Conservation (phyloP, 306 rosid genomes). For the Vigna unguiculata region DNA sequence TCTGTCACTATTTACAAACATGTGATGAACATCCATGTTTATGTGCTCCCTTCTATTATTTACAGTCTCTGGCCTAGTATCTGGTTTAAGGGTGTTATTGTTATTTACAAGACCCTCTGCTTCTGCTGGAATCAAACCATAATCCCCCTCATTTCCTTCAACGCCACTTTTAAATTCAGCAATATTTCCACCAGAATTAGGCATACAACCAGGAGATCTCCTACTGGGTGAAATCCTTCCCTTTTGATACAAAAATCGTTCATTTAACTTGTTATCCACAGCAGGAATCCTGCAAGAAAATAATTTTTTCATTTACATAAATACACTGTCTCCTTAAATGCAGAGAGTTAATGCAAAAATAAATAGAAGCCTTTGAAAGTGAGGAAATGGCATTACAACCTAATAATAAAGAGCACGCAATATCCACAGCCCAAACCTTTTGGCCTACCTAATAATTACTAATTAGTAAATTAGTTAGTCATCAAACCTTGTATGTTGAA, state of each 20-base stretch:
- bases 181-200: slow-evolving; percentile 38
- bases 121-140: slow-evolving; percentile 49
- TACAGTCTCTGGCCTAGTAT: slow-evolving; percentile 67
- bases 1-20: slow-evolving; percentile 65
- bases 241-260: slow-evolving; percentile 50
- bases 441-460: slow-evolving; percentile 1
- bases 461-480: slow-evolving; percentile 8
- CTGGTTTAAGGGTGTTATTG: slow-evolving; percentile 52
- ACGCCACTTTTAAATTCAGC: slow-evolving; percentile 40
- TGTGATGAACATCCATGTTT: slow-evolving; percentile 67
- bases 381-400: not conserved
- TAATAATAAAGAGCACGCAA: not conserved
- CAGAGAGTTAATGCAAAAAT: not conserved
- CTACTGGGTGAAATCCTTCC: slow-evolving; percentile 51
- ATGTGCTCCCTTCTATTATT: slow-evolving; percentile 66
- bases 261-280: slow-evolving; percentile 47
- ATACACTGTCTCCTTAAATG: slow-evolving; percentile 17
- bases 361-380: not conserved
- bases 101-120: slow-evolving; percentile 65
- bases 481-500: slow-evolving; percentile 59
- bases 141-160: slow-evolving; percentile 48
- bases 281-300: slow-evolving; percentile 51
- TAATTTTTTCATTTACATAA: not conserved
- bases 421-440: not conserved
- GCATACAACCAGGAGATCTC: slow-evolving; percentile 48